Conservation (phyloP, 371 early-diverging fungal genomes). For the Encephalitozoon cuniculi region DNA sequence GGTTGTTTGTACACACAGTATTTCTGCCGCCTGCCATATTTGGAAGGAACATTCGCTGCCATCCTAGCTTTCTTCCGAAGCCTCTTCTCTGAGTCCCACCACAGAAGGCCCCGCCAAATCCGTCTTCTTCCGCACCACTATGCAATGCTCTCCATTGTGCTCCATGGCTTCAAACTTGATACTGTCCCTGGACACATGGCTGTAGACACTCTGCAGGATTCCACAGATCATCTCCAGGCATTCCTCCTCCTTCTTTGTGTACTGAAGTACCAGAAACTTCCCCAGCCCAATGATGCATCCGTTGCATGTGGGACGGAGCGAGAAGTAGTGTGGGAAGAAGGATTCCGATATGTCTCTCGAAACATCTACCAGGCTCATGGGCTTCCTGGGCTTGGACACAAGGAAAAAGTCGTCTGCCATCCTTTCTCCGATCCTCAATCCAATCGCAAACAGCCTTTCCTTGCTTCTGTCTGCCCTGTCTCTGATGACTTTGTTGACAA, state of each 20-base stretch:
- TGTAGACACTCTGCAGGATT: not conserved
- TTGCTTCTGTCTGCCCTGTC: not conserved
- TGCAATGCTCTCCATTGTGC: not conserved
- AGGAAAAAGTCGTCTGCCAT: not conserved
- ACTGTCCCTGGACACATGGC: not conserved
- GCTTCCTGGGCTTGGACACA: not conserved
- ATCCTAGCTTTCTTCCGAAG: not conserved
- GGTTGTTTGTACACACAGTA: not conserved
- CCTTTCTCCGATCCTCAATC: not conserved
- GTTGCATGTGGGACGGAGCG: not conserved
- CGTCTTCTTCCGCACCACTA: not conserved
- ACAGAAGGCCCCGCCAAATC: not conserved
- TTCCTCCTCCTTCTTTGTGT: not conserved
- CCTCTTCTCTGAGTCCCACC: not conserved
- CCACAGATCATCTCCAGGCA: not conserved
- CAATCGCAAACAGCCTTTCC: not conserved
- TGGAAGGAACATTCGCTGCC: too few relatives aligned
- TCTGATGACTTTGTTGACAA: not conserved
- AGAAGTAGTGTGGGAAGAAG: slow-evolving; percentile 1
- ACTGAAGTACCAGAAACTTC: not conserved
- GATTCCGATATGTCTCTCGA: not conserved
- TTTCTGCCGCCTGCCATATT: not conserved
- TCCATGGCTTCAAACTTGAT: not conserved
- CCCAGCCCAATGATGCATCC: not conserved
- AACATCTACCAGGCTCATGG: not conserved